Base-by-base conservation (phyloP, 495 filamentous ascomycete species). In the Baudoinia panamericana region DNA sequence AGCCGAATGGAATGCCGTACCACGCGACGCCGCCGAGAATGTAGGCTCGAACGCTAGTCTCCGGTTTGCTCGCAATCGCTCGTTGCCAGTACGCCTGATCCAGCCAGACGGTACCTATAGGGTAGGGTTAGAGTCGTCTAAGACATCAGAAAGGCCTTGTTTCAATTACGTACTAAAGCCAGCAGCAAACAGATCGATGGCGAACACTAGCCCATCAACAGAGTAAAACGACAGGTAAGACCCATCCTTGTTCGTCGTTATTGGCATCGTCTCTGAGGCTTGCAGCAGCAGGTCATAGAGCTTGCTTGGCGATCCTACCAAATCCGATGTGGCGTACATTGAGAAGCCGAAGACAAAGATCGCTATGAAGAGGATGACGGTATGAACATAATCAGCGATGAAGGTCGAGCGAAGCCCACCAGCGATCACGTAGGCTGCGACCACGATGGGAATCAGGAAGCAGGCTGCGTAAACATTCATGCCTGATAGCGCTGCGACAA, bases 221-320 rank as follows among this genome's bases (percentile, higher is more conserved):
- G 62, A 67, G 11, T 56, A 64, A 53, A 74, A 67, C 3, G 70
- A 62, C n/a, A 75, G 55, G 51, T 70, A 72, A 3, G 63, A 67
- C 5, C 67, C 70, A 1, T 64, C 60, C 1, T 58, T 57, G 40
- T 73, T 75, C 9, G 67, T 58, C 0, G 56, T 56, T 5, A 73
- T 59, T 0, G 69, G 70, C 39, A 61, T 63, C 9, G 43, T 55
- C 30, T 47, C 21, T 5, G 63, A 65, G 0, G 70, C 70, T 24
- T 63, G 58, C 18, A 58, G 49, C 3, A 73, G 56, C 16, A 72
- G 50, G 15, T 69, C 63, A 48, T 71, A 73, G 32, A 73, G 51
- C 26, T 52, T 60, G 9, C 39, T 43, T 0, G 66, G 63, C 18
- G 56, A 62, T 0, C 70, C 70, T 10, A 73, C 52, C 7, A 57